A percentile compares a stretch with the other conserved stretches of the same genome.
phyloP scores from a whole-genome alignment of 208 protist genomes.

The Acanthamoeba sp. region DNA sequence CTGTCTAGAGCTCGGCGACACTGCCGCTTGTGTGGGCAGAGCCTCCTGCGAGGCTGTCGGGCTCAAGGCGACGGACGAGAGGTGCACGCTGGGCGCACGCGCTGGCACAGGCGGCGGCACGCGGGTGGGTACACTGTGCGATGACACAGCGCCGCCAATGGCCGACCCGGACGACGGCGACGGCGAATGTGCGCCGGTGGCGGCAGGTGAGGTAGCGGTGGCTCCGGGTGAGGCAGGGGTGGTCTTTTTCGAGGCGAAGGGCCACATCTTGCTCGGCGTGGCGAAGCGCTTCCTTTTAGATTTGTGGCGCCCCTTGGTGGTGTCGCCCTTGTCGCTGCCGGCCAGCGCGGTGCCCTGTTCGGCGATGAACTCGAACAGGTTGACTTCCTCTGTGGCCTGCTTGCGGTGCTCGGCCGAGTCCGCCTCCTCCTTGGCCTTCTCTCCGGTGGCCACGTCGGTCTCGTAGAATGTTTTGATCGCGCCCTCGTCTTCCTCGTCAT shows the following conservation, averaged over 20 bases:
- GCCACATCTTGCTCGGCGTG: constrained; percentile 58
- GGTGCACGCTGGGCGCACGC: constrained; percentile 30
- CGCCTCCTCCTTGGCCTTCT: not conserved
- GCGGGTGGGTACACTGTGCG: not conserved
- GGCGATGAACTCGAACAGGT: constrained; percentile 61
- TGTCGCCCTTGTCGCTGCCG: not conserved
- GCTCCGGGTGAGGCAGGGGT: not conserved
- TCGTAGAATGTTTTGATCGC: constrained; percentile 32
- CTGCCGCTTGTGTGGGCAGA: not conserved
- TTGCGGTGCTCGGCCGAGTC: not conserved
- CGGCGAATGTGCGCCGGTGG: not conserved
- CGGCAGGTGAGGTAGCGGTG: not conserved
- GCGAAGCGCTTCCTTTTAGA: constrained; percentile 31
- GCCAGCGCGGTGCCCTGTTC: not conserved
- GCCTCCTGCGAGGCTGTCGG: not conserved
- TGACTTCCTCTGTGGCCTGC: constrained; percentile 22
- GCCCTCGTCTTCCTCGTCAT: constrained; percentile 11
- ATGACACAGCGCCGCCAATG: not conserved
- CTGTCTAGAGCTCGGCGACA: not conserved
- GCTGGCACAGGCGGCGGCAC: constrained; percentile 5
- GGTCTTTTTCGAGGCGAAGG: constrained; percentile 22
- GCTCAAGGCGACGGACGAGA: not conserved
- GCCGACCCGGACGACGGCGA: not conserved
- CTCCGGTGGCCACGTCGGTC: not conserved
- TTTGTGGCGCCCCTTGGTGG: not conserved